These are phyloP conservation scores for Chenopodium berlandieri DNA, from an alignment of 148 eudicot genomes.

Conservation along the genomic window DNA sequence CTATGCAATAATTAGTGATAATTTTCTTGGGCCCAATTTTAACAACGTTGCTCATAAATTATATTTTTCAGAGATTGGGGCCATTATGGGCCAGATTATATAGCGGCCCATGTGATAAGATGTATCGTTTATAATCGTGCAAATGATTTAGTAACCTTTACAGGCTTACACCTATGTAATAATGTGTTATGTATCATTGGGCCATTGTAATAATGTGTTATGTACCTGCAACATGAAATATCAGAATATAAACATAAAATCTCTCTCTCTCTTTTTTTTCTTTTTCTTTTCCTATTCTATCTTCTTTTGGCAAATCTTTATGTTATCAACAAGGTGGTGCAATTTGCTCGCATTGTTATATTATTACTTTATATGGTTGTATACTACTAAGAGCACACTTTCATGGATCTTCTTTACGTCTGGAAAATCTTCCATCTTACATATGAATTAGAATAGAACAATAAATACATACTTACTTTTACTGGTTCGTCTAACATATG, in stretches of 20 bases:
- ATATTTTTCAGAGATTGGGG: not conserved
- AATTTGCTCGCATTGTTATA: not conserved
- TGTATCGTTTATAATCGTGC: not conserved
- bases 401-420: not conserved
- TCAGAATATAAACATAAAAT: no score
- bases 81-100: not conserved
- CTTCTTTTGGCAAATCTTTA: no score
- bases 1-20: not conserved
- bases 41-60: not conserved
- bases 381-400: not conserved
- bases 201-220: no score
- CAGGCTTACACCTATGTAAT: not conserved
- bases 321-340: no score
- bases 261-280: no score
- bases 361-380: slow-evolving; percentile 7
- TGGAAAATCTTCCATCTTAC: not conserved
- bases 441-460: not conserved
- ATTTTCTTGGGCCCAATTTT: not conserved
- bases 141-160: not conserved
- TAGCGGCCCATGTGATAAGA: not conserved
- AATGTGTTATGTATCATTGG: no score
- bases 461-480: not conserved
- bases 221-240: no score
- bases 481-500: not conserved
- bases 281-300: no score